Evolutionary conservation across 331 rosid genomes (phyloP).

Genomic region (Saraca asoca): DNA sequence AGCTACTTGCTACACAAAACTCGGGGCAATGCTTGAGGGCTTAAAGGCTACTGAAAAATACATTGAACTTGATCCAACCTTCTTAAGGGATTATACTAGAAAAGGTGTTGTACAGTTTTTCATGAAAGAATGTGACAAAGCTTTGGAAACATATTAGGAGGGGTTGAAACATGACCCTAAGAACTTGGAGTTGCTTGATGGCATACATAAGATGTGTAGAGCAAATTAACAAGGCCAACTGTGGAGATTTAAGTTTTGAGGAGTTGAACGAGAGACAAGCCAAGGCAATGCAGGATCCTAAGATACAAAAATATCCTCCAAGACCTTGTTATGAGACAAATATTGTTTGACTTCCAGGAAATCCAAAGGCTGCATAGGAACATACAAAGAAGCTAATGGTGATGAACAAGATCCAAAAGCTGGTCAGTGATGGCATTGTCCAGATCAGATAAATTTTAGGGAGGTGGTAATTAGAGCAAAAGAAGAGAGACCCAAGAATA

Average conservation of each 20-base stretch:
- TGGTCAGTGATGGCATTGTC: constrained; percentile 86
- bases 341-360: constrained; percentile 90
- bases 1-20: constrained; percentile 93
- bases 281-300: constrained; percentile 96
- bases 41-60: constrained; percentile 93
- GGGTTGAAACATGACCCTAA: constrained; percentile 82
- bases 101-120: constrained; percentile 91
- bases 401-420: constrained; percentile 89
- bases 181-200: constrained; percentile 86
- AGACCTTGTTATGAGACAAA: constrained; percentile 99
- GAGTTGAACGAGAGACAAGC: constrained; percentile 99
- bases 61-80: constrained; percentile 91
- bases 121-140: constrained; percentile 93
- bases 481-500: constrained; percentile 84
- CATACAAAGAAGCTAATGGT: constrained; percentile 89
- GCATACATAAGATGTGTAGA: constrained; percentile 76
- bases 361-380: constrained; percentile 91
- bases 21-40: constrained; percentile 96
- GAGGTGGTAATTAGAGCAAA: constrained; percentile 20
- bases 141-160: constrained; percentile 84
- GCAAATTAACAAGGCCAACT: constrained; percentile 89
- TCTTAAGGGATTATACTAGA: constrained; percentile 79
- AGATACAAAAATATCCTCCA: constrained; percentile 87
- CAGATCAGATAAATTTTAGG: constrained; percentile 59
- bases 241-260: constrained; percentile 84